These are phyloP conservation scores for Nakazawaea peltata DNA, from an alignment of 805 yeast species.

Conservation along the genomic window DNA sequence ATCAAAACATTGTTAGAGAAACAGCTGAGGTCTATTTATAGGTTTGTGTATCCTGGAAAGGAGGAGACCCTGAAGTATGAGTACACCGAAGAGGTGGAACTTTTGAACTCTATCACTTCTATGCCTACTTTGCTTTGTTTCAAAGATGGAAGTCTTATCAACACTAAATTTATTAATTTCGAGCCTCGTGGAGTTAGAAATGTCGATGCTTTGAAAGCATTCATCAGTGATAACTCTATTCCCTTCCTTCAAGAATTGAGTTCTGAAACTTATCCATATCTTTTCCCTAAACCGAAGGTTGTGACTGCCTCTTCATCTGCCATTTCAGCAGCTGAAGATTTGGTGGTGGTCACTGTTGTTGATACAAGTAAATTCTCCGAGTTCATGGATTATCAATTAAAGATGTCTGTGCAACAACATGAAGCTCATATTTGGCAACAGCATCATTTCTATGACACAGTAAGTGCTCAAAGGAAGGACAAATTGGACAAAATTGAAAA, in stretches of 20 bases:
- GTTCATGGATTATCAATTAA: slow-evolving; percentile 15
- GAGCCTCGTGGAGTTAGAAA: slow-evolving; percentile 59
- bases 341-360: slow-evolving; percentile 39
- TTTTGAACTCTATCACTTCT: slow-evolving; percentile 46
- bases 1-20: slow-evolving; percentile 27
- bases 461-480: slow-evolving; percentile 26
- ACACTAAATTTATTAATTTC: slow-evolving; percentile 50
- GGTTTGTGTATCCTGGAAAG: slow-evolving; percentile 17
- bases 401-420: slow-evolving; percentile 24
- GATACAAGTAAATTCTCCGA: slow-evolving; percentile 29
- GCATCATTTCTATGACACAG: slow-evolving; percentile 28
- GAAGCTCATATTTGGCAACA: slow-evolving; percentile 38
- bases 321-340: too few species aligned
- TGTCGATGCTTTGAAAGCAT: slow-evolving; percentile 35
- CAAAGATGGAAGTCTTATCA: slow-evolving; percentile 45
- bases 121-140: slow-evolving; percentile 56
- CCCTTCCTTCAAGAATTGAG: slow-evolving; percentile 51
- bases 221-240: slow-evolving; percentile 37
- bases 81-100: slow-evolving; percentile 37
- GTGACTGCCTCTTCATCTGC: too few species aligned
- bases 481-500: slow-evolving; percentile 36
- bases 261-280: slow-evolving; percentile 22
- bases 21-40: slow-evolving; percentile 36
- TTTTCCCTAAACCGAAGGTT: slow-evolving; percentile 31
- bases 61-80: slow-evolving; percentile 22